phyloP scores from a whole-genome alignment of 2,329 filamentous ascomycete genomes.

The Fusarium mangiferae region DNA sequence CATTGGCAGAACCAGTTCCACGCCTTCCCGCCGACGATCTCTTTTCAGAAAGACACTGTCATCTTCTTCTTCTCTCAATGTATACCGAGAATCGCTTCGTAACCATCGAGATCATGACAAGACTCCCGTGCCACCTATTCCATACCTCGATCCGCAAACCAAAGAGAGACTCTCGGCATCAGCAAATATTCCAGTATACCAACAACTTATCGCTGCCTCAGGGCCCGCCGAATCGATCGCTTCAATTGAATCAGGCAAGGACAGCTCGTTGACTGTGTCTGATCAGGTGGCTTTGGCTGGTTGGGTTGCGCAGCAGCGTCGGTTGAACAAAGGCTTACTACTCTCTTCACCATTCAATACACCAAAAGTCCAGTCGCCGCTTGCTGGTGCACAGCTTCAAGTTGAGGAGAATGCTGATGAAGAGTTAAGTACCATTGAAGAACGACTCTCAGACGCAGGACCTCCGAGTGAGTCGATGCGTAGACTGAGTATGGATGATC shows the following conservation, averaged over 20 bases:
- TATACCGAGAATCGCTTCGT: neutral
- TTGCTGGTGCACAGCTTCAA: neutral
- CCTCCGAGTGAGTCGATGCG: neutral
- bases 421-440: slow-evolving; percentile 20
- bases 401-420: neutral
- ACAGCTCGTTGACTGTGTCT: slow-evolving; percentile 1
- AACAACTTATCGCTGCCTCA: neutral
- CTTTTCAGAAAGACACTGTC: neutral
- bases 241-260: neutral
- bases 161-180: slow-evolving; percentile 5
- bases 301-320: slow-evolving; percentile 21
- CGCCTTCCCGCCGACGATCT: neutral
- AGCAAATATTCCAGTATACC: neutral
- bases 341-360: neutral
- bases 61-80: slow-evolving; percentile 11
- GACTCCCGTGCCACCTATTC: neutral
- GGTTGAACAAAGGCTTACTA: neutral
- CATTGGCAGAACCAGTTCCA: neutral
- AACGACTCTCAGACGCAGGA: slow-evolving; percentile 18
- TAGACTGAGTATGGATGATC: neutral
- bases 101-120: neutral
- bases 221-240: neutral
- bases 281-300: slow-evolving; percentile 22
- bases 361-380: neutral
- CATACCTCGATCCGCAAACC: neutral